These are phyloP conservation scores for Candida insectalens DNA, from an alignment of 805 yeast species.

Conservation along the genomic window DNA sequence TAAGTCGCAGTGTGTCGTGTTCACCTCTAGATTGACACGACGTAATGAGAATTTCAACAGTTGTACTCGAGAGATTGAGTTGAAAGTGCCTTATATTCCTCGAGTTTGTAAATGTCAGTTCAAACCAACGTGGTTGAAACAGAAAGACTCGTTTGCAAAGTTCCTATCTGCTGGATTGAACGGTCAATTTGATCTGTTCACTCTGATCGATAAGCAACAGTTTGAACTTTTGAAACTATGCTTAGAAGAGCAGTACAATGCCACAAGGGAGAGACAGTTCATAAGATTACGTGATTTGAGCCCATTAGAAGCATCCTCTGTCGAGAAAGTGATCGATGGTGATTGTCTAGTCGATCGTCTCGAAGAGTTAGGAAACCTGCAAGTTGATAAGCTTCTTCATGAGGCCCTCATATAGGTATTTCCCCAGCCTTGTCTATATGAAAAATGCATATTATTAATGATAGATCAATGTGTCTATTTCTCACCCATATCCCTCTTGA, in stretches of 20 bases:
- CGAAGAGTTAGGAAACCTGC: neutral
- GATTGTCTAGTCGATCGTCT: neutral
- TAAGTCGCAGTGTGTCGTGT: constrained; percentile 11
- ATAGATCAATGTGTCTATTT: neutral
- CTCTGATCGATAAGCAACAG: constrained; percentile 6
- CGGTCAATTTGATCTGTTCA: constrained; percentile 24
- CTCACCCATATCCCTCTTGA: constrained; percentile 27
- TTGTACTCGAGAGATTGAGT: constrained; percentile 6
- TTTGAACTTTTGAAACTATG: constrained; percentile 5
- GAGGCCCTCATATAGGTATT: neutral
- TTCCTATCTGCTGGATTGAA: constrained; percentile 25
- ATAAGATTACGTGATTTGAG: neutral
- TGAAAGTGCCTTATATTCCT: constrained; percentile 24
- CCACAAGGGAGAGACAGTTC: neutral
- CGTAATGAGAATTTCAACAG: constrained; percentile 1
- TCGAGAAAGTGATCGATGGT: neutral
- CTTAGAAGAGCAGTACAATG: constrained; percentile 1
- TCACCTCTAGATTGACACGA: constrained; percentile 6
- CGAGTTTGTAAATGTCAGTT: constrained; percentile 20
- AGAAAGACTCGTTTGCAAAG: neutral
- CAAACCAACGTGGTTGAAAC: constrained; percentile 23
- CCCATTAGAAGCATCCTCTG: neutral
- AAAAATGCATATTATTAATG: neutral
- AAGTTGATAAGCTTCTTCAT: neutral
- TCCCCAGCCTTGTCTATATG: neutral